A percentile compares a stretch with the other conserved stretches of the same genome.
These are phyloP conservation scores for Solanum aculeatissimum DNA, from an alignment of 305 asterid genomes.

Conservation along the genomic window DNA sequence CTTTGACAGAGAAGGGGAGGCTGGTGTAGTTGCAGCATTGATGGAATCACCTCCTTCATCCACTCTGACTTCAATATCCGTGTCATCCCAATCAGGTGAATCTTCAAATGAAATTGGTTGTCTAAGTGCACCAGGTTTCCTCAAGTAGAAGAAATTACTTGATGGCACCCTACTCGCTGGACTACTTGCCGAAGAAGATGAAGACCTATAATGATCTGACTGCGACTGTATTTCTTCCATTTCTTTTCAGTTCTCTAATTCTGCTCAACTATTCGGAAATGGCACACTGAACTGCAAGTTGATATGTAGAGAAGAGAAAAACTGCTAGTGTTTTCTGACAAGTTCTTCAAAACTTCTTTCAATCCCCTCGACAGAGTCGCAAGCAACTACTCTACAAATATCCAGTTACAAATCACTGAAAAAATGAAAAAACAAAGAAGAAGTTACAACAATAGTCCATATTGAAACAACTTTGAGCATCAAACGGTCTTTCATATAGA, in stretches of 20 bases:
- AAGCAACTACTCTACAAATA: not conserved
- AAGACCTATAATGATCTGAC: slow-evolving; percentile 85
- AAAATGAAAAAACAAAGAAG: not conserved
- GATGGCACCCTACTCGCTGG: slow-evolving; percentile 92
- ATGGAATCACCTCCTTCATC: slow-evolving; percentile 88
- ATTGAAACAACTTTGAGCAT: not conserved
- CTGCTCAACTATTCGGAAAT: not conserved
- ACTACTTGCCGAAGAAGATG: slow-evolving; percentile 97
- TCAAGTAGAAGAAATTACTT: slow-evolving; percentile 83
- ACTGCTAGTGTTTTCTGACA: not conserved
- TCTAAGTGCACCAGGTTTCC: slow-evolving; percentile 82
- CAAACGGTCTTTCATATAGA: not conserved
- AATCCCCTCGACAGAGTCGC: not conserved
- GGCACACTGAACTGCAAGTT: not conserved
- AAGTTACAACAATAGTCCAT: not conserved
- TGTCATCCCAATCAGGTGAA: slow-evolving; percentile 96
- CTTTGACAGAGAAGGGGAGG: slow-evolving; percentile 88
- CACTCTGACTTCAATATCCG: slow-evolving; percentile 69
- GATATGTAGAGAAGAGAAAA: not conserved
- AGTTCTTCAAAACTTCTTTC: not conserved
- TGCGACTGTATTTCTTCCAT: slow-evolving; percentile 99
- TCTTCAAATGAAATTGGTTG: slow-evolving; percentile 97
- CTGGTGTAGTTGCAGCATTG: slow-evolving; percentile 64
- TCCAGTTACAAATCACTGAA: not conserved
- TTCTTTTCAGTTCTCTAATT: not conserved